Evolutionary conservation across 371 early-diverging fungal species (phyloP).

Genomic region (Apophysomyces ossiformis): DNA sequence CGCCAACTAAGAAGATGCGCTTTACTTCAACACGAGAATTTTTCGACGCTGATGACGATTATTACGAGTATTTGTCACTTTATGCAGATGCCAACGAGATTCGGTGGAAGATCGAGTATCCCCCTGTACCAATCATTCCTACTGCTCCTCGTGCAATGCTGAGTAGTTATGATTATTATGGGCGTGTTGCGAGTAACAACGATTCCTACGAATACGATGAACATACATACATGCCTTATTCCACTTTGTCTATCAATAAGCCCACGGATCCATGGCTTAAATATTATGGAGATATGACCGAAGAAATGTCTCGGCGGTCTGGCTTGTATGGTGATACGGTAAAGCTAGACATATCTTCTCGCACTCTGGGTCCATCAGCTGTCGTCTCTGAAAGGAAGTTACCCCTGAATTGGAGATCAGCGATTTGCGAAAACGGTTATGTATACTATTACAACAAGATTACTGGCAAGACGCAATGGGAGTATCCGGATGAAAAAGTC

Average conservation of each 20-base stretch:
- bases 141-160: constrained; percentile 37
- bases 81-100: constrained; percentile 23
- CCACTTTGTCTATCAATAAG: not conserved
- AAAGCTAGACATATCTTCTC: constrained; percentile 44
- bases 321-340: not conserved
- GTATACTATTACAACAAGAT: constrained; percentile 47
- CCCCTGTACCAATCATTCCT: constrained; percentile 31
- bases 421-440: constrained; percentile 33
- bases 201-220: not conserved
- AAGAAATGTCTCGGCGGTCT: not conserved
- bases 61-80: constrained; percentile 37
- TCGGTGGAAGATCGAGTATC: constrained; percentile 24
- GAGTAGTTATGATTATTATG: constrained; percentile 1
- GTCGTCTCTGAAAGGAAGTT: constrained; percentile 11
- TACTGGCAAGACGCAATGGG: constrained; percentile 52
- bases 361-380: not conserved
- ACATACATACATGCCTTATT: not conserved
- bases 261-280: not conserved
- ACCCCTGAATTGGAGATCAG: constrained; percentile 45
- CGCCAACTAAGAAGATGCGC: constrained; percentile 14
- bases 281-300: not conserved
- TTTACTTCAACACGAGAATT: constrained; percentile 40
- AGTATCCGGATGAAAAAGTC: constrained; percentile 37
- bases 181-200: not conserved
- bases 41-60: constrained; percentile 46